phyloP scores from a whole-genome alignment of 345 rosid genomes.

The Aquilaria sinensis region DNA sequence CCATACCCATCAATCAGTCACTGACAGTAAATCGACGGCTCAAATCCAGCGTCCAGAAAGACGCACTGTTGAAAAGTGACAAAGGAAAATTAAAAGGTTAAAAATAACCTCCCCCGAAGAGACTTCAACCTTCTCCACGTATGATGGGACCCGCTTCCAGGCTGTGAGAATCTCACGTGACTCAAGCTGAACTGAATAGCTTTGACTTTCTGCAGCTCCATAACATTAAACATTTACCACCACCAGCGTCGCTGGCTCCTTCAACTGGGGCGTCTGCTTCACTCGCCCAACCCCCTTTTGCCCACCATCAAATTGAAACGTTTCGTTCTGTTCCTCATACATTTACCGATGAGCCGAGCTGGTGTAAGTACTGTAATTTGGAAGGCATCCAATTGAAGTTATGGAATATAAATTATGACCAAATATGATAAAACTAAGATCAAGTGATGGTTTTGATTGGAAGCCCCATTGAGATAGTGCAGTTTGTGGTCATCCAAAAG shows the following conservation, averaged over 20 bases:
- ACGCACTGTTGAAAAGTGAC: not conserved
- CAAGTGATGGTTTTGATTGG: too few relatives aligned
- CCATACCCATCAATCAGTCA: conserved; percentile 8
- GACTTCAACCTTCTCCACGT: conserved; percentile 36
- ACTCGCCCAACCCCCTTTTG: not conserved
- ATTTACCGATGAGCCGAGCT: too few relatives aligned
- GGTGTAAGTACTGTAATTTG: too few relatives aligned
- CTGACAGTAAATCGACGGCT: conserved; percentile 31
- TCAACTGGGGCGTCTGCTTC: conserved; percentile 15
- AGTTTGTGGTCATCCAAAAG: too few relatives aligned
- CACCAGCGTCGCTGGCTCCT: conserved; percentile 7
- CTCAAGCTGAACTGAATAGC: conserved; percentile 32
- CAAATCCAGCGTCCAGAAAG: conserved; percentile 11
- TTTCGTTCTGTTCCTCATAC: not conserved
- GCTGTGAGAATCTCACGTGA: conserved; percentile 67
- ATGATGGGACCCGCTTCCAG: conserved; percentile 44
- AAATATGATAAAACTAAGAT: too few relatives aligned
- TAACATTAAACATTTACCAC: not conserved
- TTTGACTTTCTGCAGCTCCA: conserved; percentile 25
- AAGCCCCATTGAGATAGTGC: too few relatives aligned
- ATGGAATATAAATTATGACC: too few relatives aligned
- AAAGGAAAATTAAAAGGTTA: too few relatives aligned
- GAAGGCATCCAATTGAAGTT: too few relatives aligned
- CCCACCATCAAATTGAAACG: not conserved
- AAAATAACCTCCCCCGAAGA: conserved; percentile 15